Percentiles rank a stretch among this genome's conserved stretches.
Conservation (phyloP, 2,329 filamentous ascomycete genomes). For the Fusarium subtropicale region DNA sequence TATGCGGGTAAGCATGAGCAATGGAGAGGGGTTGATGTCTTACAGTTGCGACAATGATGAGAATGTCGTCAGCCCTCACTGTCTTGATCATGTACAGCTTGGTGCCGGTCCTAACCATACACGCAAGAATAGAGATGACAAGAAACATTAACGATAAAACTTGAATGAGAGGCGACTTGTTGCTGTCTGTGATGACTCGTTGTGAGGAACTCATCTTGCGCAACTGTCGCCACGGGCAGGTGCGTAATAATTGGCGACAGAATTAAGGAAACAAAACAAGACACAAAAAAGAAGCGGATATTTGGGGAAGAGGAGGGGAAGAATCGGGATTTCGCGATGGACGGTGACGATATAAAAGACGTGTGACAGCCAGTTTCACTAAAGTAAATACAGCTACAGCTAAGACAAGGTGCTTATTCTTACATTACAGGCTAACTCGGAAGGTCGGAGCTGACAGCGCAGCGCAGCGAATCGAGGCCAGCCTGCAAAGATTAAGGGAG, state of each 20-base stretch:
- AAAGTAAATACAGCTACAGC: neutral
- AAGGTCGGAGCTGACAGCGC: constrained; percentile 10
- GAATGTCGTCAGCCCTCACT: constrained; percentile 44
- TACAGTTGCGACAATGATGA: constrained; percentile 45
- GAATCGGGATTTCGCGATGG: neutral
- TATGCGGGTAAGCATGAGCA: neutral
- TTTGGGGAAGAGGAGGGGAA: neutral
- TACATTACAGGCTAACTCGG: constrained; percentile 5
- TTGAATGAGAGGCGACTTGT: constrained; percentile 49
- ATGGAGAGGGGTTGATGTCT: neutral
- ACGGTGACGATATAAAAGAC: constrained; percentile 9
- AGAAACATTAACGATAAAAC: constrained; percentile 49
- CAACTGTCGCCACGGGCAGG: constrained; percentile 4
- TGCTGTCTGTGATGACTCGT: constrained; percentile 44
- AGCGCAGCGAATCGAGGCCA: neutral
- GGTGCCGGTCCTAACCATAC: constrained; percentile 43
- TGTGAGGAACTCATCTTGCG: constrained; percentile 42
- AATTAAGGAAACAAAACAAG: neutral
- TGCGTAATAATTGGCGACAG: neutral
- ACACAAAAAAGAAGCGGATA: neutral
- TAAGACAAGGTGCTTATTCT: neutral
- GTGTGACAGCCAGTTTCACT: neutral
- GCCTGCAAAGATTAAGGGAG: constrained; percentile 7
- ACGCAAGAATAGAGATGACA: constrained; percentile 45
- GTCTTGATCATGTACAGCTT: constrained; percentile 49